Base-by-base conservation (phyloP, 495 filamentous ascomycete species). In the Penicilliopsis zonata region DNA sequence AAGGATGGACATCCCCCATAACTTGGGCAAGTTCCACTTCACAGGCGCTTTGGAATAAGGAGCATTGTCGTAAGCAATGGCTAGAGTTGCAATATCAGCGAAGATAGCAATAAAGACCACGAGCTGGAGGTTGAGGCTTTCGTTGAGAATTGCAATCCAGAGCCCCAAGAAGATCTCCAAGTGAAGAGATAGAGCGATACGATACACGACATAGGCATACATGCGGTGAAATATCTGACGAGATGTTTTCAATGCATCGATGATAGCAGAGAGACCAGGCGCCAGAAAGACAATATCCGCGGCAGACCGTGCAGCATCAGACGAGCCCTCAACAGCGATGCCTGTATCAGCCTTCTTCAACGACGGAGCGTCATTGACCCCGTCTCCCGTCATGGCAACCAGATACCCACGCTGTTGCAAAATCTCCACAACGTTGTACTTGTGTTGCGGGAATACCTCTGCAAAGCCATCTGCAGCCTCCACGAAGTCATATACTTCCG, bases 381-480 rank as follows among this genome's bases (percentile, higher is more conserved):
- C 87, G 49, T 95, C 87, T 68, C 87, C 87, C 58, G 87, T 95
- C 87, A 95, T 95, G 52, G 87, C 87, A 59, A 93, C 86, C 33
- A 94, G 70, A 61, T 93, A 84, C 42, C 87, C 87, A 69, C 87
- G 83, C 60, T 87, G 78, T 61, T 95, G 87, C 14, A 95, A 70
- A 48, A 93, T 92, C 55, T 94, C 85, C 49, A 95, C 86, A 49
- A 94, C 87, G 41, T 86, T 86, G 63, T 90, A 93, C 64, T 95
- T 95, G 70, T 95, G 87, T 55, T 95, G 80, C 38, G 87, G 87
- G 70, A 87, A 95, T 24, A 94, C 87, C 57, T 94, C 87, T 5
- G 69, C 85, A 57, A 93, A 93, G 55, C 86, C 86, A 72, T 94
- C 86, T 29, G 86, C 86, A 61, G 74, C 82, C 68, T 93, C 86